Evolutionary conservation across 768 basidiomycete species (phyloP).

Genomic region (Tylopilus plumbeoviolaceoides): DNA sequence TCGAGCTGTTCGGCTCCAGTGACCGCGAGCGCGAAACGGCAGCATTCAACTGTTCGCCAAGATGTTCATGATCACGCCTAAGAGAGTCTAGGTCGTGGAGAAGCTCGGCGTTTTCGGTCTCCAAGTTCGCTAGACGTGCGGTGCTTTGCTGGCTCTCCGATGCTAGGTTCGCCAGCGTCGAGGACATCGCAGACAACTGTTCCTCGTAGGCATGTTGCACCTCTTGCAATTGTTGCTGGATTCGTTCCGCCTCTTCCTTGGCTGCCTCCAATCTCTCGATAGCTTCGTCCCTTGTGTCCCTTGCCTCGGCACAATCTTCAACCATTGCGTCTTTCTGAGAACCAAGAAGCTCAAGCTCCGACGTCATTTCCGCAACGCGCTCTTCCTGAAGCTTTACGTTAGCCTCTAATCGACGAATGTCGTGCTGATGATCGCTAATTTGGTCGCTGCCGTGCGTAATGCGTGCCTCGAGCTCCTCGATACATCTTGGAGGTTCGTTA

Average conservation of each 20-base stretch:
- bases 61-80: constrained; percentile 2
- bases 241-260: constrained; percentile 56
- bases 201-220: constrained; percentile 27
- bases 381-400: constrained; percentile 76
- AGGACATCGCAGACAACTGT: constrained; percentile 37
- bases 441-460: constrained; percentile 66
- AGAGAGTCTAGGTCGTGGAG: constrained; percentile 14
- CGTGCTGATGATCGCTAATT: constrained; percentile 75
- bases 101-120: constrained; percentile 15
- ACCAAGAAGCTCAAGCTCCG: constrained; percentile 60
- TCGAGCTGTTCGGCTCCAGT: constrained; percentile 9
- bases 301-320: constrained; percentile 76
- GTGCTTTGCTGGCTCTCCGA: constrained; percentile 27
- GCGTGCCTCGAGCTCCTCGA: constrained; percentile 64
- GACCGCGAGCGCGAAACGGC: constrained; percentile 5
- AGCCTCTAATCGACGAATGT: constrained; percentile 70
- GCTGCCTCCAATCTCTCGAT: constrained; percentile 50
- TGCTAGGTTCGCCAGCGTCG: constrained; percentile 37
- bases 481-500: constrained; percentile 58
- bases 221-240: constrained; percentile 27
- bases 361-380: constrained; percentile 61
- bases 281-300: constrained; percentile 68
- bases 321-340: constrained; percentile 78
- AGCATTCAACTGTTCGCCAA: constrained; percentile 9
- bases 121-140: constrained; percentile 13